Base-by-base conservation (phyloP, 331 rosid genomes). In the Malus hybrid region DNA sequence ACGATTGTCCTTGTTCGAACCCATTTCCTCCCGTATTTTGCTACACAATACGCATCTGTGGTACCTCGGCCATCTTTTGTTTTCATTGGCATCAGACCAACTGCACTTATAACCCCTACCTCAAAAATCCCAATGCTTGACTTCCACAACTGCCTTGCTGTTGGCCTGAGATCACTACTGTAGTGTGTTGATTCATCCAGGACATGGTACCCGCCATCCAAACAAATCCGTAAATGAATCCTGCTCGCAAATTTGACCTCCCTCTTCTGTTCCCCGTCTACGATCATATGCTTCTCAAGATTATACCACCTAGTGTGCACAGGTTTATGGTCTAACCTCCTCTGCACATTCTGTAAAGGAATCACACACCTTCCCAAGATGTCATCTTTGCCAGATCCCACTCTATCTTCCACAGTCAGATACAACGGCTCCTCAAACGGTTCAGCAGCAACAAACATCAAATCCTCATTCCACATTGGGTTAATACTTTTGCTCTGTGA, bases 131-230 rank as follows among this genome's bases (percentile, higher is more conserved):
- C 88, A 55, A 85, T 85, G 72, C 83, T 69, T 4, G 85, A 77
- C 57, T 72, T 83, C 88, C 88, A 85, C 46, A 85, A 59, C 74
- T 85, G 88, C 73, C 67, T 82, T 57, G 88, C 88, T 7, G 86
- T 85, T 63, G 88, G 88, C 84, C 88, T 83, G 59, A 85, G 84
- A 78, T 85, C 88, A 34, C 88, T 85, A 55, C 84, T 80, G 67
- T 82, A 82, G 78, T 82, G 88, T 5, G 88, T 82, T 67, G 88
- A 85, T 61, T 85, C 88, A 63, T 85, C 88, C 78, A 82, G 57
- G 65, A 85, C 88, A 70, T 85, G 88, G 69, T 85, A 85, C 28
- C 88, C 88, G 4, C 88, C 88, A 56, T 85, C 88, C 78, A 85
- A 78, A 72, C 80, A 79, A 28, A 85, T 36, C 80, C 86, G 65